Evolutionary conservation across 208 protist species (phyloP).

Genomic region (Wallacemonas sp.): DNA sequence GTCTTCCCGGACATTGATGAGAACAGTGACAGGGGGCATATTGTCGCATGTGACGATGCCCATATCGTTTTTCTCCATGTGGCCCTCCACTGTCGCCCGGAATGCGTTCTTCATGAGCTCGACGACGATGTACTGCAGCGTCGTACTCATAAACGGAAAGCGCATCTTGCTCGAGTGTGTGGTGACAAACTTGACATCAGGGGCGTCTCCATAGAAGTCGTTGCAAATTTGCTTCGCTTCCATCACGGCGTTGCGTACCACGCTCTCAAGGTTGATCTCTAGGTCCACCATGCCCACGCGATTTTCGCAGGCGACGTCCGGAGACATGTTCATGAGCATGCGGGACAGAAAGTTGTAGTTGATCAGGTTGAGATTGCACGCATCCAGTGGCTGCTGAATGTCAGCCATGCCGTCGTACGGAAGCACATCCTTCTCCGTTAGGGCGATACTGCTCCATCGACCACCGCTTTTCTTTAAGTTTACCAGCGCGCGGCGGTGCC

Average conservation of each 20-base stretch:
- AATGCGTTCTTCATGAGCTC: conserved; percentile 96
- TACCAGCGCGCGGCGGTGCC: conserved; percentile 56
- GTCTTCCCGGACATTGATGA: conserved; percentile 69
- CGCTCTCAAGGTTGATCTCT: conserved; percentile 78
- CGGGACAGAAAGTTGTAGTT: conserved; percentile 86
- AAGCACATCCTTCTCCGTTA: conserved; percentile 39
- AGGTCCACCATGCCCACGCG: conserved; percentile 84
- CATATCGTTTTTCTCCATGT: conserved; percentile 67
- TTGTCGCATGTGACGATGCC: conserved; percentile 76
- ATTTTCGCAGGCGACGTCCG: conserved; percentile 31
- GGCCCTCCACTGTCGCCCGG: conserved; percentile 84
- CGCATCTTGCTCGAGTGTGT: conserved; percentile 54
- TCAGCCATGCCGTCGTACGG: conserved; percentile 56
- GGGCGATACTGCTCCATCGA: conserved; percentile 30
- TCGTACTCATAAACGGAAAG: conserved; percentile 93
- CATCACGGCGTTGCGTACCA: conserved; percentile 80
- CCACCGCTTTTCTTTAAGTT: conserved; percentile 34
- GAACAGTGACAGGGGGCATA: conserved; percentile 76
- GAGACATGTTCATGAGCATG: conserved; percentile 62
- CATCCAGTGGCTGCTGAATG: conserved; percentile 67
- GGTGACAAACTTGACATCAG: conserved; percentile 82
- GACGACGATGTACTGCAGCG: conserved; percentile 94
- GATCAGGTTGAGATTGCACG: conserved; percentile 70
- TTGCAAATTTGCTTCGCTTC: conserved; percentile 91
- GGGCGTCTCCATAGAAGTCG: conserved; percentile 86